Conservation (phyloP, 2,329 filamentous ascomycete genomes). For the Fusarium sp. region DNA sequence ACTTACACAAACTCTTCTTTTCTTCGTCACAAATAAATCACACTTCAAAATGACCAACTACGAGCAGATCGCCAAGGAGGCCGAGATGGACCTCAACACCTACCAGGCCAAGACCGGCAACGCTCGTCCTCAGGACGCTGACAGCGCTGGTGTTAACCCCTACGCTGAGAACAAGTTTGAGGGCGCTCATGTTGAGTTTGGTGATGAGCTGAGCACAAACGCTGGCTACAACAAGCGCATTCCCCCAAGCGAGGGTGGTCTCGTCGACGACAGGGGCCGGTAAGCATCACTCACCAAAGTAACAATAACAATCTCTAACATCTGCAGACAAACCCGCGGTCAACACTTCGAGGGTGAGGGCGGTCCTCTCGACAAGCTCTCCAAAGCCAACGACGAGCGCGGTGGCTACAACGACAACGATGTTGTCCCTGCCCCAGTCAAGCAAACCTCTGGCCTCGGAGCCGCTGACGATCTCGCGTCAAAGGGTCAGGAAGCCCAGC, state of each 20-base stretch:
- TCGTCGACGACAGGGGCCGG: conserved; percentile 59
- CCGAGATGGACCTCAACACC: conserved; percentile 62
- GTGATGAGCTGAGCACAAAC: conserved; percentile 60
- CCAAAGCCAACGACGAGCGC: conserved; percentile 41
- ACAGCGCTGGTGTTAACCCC: conserved; percentile 59
- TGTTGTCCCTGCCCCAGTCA: conserved; percentile 46
- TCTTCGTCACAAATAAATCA: background rate
- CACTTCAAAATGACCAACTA: conserved; percentile 50
- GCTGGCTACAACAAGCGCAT: conserved; percentile 60
- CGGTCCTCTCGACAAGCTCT: conserved; percentile 57
- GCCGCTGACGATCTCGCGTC: conserved; percentile 48
- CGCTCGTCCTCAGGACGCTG: conserved; percentile 53
- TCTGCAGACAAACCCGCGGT: conserved; percentile 57
- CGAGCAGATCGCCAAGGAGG: conserved; percentile 58
- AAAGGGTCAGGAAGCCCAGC: conserved; percentile 54
- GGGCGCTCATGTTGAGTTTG: conserved; percentile 50
- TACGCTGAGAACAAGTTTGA: conserved; percentile 59
- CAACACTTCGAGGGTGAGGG: conserved; percentile 59
- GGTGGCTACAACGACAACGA: conserved; percentile 56
- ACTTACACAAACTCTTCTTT: background rate
- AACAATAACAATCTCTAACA: conserved; percentile 22
- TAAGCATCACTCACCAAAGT: conserved; percentile 41
- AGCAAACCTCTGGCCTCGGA: conserved; percentile 42
- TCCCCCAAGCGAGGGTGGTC: conserved; percentile 59
- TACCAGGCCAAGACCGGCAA: conserved; percentile 62